Percentiles rank a stretch among this genome's conserved stretches.
Evolutionary conservation across 2,329 filamentous ascomycete species (phyloP).

Genomic region (Penicillium sp.): DNA sequence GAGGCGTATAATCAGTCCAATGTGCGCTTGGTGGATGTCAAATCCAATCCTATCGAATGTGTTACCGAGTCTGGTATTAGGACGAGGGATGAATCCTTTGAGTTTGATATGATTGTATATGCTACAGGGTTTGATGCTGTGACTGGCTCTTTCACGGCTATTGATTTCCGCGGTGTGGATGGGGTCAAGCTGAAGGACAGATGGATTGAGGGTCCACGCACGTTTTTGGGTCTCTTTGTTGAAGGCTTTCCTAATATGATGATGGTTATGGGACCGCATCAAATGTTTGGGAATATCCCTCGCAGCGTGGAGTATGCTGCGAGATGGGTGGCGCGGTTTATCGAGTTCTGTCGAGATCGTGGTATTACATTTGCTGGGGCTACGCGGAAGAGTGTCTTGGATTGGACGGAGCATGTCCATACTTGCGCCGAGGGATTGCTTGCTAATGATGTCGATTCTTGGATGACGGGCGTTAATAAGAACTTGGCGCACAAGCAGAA

Average conservation of each 20-base stretch:
- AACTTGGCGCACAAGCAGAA: slow-evolving; percentile 49
- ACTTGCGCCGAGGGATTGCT: slow-evolving; percentile 47
- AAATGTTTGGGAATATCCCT: slow-evolving; percentile 37
- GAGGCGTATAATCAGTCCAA: slow-evolving; percentile 11
- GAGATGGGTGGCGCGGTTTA: not conserved
- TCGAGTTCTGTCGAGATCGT: not conserved
- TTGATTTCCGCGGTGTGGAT: slow-evolving; percentile 9
- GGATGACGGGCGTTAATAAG: slow-evolving; percentile 57
- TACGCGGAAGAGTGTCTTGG: slow-evolving; percentile 38
- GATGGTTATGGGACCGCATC: slow-evolving; percentile 18
- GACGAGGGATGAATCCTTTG: slow-evolving; percentile 3
- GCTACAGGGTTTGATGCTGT: slow-evolving; percentile 15
- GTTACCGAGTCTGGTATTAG: slow-evolving; percentile 10
- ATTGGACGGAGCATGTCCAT: slow-evolving; percentile 51
- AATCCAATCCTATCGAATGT: slow-evolving; percentile 7
- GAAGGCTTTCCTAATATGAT: slow-evolving; percentile 14
- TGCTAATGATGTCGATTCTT: slow-evolving; percentile 50
- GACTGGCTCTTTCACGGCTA: slow-evolving; percentile 9
- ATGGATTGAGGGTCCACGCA: slow-evolving; percentile 8
- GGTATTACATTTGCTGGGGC: slow-evolving; percentile 40
- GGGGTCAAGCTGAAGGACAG: slow-evolving; percentile 6
- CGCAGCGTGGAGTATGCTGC: not conserved
- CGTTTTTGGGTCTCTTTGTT: slow-evolving; percentile 9
- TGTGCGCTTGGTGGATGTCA: slow-evolving; percentile 9
- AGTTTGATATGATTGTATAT: slow-evolving; percentile 12